Evolutionary conservation across 2,329 filamentous ascomycete genomes (phyloP), one percentile per base, ranked within the genome.

Genomic region (Talaromyces sp.): DNA sequence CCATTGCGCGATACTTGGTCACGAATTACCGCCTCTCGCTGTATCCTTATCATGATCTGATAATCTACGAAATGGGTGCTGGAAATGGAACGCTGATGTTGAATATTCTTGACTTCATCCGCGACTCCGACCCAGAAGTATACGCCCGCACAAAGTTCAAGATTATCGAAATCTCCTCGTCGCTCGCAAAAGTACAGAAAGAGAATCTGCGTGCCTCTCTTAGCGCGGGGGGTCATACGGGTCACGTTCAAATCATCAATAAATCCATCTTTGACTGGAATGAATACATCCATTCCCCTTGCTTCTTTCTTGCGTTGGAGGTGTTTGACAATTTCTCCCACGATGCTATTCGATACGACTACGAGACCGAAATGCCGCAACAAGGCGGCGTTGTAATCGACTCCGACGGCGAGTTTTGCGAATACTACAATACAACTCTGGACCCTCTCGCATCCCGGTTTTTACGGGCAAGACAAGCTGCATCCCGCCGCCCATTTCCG

Each of bases 301-400:
- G 95, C 82, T 99, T 96, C 84, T 98, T 99, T 83, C 86, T 99
- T 49, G 95, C 94, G 52, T 90, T 99, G 79, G 95, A 99, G 79
- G 95, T 99, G 69, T 97, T 97, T 74, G 95, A 99, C 82, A 99
- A 99, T 80, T 98, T 99, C 76, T 89, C 92, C 41, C 96, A 99
- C 81, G 95, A 99, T 80, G 86, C 89, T 66, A 88, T 99, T 68
- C 93, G 96, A 68, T 99, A 98, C 81, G 90, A 98, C 78, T 84
- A 90, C 11, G 79, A 84, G 66, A 96, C 93, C 11, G 91, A 92
- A 75, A 83, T 90, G 69, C 91, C 94, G 0, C 85, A 97, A 63
- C 96, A 99, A 80, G 93, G 92, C 59, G 89, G 89, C 68, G 93
- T 98, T 14, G 84, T 99, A 45, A 89, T 99, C 73, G 92, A 97